These are phyloP conservation scores for Ceratobasidium theobromae DNA, from an alignment of 1,284 basidiomycete genomes.

Conservation along the genomic window DNA sequence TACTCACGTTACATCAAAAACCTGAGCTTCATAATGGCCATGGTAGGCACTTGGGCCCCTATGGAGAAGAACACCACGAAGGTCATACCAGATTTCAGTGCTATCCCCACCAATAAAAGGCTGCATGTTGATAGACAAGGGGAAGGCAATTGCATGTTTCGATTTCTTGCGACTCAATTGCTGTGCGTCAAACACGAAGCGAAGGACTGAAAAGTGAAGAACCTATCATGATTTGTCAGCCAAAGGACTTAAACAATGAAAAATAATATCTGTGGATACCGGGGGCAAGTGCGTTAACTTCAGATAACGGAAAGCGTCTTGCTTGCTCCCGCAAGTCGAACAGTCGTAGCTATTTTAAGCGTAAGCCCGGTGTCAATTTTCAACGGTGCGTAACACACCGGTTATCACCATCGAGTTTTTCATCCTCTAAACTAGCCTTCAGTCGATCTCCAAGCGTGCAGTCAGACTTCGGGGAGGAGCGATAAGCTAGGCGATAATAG, in stretches of 20 bases:
- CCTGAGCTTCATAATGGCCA: constrained; percentile 90
- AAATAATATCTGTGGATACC: too few species aligned
- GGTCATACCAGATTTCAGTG: constrained; percentile 56
- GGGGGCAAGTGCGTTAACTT: constrained; percentile 72
- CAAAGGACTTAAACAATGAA: neutral
- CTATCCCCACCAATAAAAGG: constrained; percentile 51
- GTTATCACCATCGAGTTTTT: constrained; percentile 78
- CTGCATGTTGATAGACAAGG: constrained; percentile 70
- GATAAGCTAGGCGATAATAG: neutral
- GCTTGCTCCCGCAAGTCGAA: constrained; percentile 64
- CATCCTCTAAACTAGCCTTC: constrained; percentile 59
- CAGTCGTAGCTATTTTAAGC: constrained; percentile 74
- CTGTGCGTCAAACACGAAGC: constrained; percentile 82
- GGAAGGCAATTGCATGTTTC: constrained; percentile 75
- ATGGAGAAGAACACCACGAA: constrained; percentile 81
- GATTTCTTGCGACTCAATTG: constrained; percentile 81
- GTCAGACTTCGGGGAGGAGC: constrained; percentile 54
- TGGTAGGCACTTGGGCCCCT: constrained; percentile 85
- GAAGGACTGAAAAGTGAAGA: constrained; percentile 83
- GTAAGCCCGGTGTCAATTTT: neutral
- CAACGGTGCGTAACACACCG: constrained; percentile 49
- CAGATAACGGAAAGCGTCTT: constrained; percentile 75
- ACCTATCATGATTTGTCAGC: constrained; percentile 38
- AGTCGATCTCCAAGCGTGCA: constrained; percentile 72
- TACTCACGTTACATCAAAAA: constrained; percentile 68